Conservation (phyloP, 1,139 yeast genomes). For the Suhomyces yuchorum region DNA sequence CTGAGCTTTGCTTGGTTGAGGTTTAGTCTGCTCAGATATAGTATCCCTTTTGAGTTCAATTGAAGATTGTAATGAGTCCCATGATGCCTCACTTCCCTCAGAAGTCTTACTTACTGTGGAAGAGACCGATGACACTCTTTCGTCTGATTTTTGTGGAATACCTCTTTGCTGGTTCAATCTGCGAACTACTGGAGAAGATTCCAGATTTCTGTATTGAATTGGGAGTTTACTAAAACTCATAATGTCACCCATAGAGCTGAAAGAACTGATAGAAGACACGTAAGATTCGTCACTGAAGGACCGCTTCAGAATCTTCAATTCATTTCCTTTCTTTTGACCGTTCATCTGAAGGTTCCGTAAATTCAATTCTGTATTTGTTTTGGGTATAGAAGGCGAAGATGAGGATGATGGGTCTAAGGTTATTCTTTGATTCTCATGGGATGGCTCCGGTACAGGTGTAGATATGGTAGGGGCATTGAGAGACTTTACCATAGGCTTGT, state of each 20-base stretch:
- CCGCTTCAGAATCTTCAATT: conserved; percentile 29
- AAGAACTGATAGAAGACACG: conserved; percentile 42
- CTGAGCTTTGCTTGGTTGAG: neutral
- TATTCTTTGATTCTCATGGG: neutral
- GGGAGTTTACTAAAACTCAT: conserved; percentile 22
- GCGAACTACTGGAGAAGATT: conserved; percentile 3
- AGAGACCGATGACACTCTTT: conserved; percentile 5
- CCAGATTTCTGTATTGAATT: conserved; percentile 7
- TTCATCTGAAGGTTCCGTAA: conserved; percentile 6
- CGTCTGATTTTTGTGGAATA: neutral
- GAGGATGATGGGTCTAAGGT: neutral
- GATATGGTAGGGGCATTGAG: neutral
- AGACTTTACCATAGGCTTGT: neutral
- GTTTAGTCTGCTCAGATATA: neutral
- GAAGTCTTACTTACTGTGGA: conserved; percentile 15
- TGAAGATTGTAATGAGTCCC: conserved; percentile 42
- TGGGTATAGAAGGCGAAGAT: neutral
- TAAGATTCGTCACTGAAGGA: conserved; percentile 43
- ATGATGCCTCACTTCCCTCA: conserved; percentile 23
- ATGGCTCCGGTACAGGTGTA: neutral
- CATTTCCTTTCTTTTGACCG: neutral
- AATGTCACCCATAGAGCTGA: conserved; percentile 40
- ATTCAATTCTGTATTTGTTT: conserved; percentile 2
- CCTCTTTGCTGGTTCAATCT: conserved; percentile 6
- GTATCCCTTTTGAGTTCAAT: conserved; percentile 28